These are phyloP conservation scores for Leptodontidium sp. DNA, from an alignment of 2,329 filamentous ascomycete species.

Conservation along the genomic window DNA sequence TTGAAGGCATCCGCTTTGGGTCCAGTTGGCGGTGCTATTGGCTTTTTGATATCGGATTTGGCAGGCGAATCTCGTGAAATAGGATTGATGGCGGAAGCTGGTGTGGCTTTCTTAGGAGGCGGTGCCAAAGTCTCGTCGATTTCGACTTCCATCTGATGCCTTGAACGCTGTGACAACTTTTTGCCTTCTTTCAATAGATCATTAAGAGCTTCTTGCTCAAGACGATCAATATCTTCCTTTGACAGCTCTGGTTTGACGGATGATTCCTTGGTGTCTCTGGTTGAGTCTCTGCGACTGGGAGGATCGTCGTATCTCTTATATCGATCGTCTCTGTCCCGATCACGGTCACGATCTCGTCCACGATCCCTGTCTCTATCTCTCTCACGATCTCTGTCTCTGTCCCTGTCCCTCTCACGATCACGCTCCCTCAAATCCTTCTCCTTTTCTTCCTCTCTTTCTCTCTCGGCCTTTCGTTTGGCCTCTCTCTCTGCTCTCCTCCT, in stretches of 20 bases:
- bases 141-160: constrained; percentile 46
- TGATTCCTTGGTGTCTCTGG: constrained; percentile 28
- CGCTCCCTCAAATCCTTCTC: constrained; percentile 35
- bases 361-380: constrained; percentile 50
- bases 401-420: constrained; percentile 39
- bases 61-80: constrained; percentile 42
- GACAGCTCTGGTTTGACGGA: constrained; percentile 39
- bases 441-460: constrained; percentile 40
- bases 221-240: constrained; percentile 45
- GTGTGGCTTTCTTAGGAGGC: constrained; percentile 46
- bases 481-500: constrained; percentile 50
- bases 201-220: constrained; percentile 47
- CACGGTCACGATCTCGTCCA: constrained; percentile 35
- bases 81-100: constrained; percentile 47
- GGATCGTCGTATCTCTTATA: constrained; percentile 40
- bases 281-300: constrained; percentile 31
- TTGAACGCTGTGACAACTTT: constrained; percentile 41
- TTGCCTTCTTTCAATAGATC: constrained; percentile 48
- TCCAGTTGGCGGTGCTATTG: constrained; percentile 30
- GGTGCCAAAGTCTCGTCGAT: constrained; percentile 46
- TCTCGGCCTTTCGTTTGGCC: constrained; percentile 42
- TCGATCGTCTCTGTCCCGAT: constrained; percentile 40
- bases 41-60: constrained; percentile 44
- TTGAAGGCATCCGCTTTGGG: constrained; percentile 39
- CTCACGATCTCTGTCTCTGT: constrained; percentile 48